Percentiles rank a stretch among this genome's conserved stretches.
Evolutionary conservation across 2,329 filamentous ascomycete genomes (phyloP).

Genomic region (Microcyclospora pomicola): DNA sequence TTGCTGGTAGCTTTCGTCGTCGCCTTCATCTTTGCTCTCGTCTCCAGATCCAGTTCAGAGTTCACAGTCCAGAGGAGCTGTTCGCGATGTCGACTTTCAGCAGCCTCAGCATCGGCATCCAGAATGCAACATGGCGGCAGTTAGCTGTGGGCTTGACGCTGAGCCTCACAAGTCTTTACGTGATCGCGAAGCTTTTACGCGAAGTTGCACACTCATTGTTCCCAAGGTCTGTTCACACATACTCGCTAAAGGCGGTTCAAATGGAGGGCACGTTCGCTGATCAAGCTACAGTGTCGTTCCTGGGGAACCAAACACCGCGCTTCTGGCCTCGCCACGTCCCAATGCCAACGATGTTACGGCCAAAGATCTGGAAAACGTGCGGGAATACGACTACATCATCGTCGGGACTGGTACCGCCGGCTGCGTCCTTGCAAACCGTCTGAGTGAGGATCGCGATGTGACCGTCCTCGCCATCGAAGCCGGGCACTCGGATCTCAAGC

Average conservation of each 20-base stretch:
- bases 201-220: background rate
- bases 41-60: too few relatives aligned
- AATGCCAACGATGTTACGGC: constrained; percentile 2
- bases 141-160: too few relatives aligned
- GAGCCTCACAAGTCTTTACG: background rate
- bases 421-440: constrained; percentile 17
- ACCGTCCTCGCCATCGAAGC: constrained; percentile 19
- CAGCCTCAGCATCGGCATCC: too few relatives aligned
- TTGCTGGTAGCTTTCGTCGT: too few relatives aligned
- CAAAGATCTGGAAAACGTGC: constrained; percentile 4
- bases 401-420: constrained; percentile 19
- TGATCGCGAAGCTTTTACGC: background rate
- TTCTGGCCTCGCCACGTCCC: constrained; percentile 5
- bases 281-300: constrained; percentile 3
- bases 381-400: constrained; percentile 18
- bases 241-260: too few relatives aligned
- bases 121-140: too few relatives aligned
- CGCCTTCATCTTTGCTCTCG: too few relatives aligned
- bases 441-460: constrained; percentile 15
- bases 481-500: constrained; percentile 12
- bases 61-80: too few relatives aligned
- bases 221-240: background rate
- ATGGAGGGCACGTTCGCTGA: background rate
- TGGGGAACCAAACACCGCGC: constrained; percentile 7
- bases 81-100: too few relatives aligned